Evolutionary conservation across 257 asterid genomes (phyloP).

Genomic region (Solanum lignicaule): DNA sequence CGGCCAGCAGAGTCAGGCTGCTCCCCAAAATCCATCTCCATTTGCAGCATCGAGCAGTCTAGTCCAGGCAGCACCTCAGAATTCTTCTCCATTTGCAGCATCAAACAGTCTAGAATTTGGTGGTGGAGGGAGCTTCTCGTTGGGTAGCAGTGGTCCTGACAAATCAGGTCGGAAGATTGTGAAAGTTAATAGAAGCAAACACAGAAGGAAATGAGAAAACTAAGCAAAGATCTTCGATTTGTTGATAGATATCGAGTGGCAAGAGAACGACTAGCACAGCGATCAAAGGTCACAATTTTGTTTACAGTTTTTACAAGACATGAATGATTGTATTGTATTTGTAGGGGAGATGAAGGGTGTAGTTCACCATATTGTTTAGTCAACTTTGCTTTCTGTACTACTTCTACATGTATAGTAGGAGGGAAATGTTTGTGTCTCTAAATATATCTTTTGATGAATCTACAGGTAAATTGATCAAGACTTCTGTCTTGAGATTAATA

Average conservation of each 20-base stretch:
- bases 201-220: conserved; percentile 33
- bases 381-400: background rate
- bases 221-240: background rate
- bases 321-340: background rate
- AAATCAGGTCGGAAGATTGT: conserved; percentile 52
- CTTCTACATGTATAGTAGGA: background rate
- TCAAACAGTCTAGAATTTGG: conserved; percentile 45
- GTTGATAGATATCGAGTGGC: background rate
- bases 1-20: conserved; percentile 48
- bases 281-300: background rate
- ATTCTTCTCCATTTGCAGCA: conserved; percentile 39
- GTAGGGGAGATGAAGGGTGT: background rate
- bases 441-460: background rate
- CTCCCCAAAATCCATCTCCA: conserved; percentile 29
- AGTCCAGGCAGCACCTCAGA: conserved; percentile 42
- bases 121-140: conserved; percentile 61
- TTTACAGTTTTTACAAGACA: background rate
- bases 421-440: background rate
- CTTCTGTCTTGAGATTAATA: background rate
- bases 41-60: conserved; percentile 52
- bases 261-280: background rate
- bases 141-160: conserved; percentile 63
- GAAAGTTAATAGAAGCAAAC: conserved; percentile 33
- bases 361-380: background rate
- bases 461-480: background rate